Evolutionary conservation across 2,329 filamentous ascomycete species (phyloP).

Genomic region (Fusarium mangiferae): DNA sequence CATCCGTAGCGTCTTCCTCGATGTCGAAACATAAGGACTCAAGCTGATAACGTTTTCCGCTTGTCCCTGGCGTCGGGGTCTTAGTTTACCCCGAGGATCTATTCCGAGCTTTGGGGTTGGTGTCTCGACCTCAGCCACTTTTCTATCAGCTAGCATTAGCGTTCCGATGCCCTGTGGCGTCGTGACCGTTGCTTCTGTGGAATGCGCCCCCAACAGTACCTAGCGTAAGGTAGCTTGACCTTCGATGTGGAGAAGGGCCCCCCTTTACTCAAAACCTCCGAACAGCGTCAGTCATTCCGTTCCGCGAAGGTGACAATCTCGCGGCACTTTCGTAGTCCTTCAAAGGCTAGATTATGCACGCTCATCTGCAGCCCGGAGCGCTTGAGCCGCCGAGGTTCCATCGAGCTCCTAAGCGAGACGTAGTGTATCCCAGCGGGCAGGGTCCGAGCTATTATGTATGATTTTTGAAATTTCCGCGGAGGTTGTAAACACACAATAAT

Average conservation of each 20-base stretch:
- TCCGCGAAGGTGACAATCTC: not conserved
- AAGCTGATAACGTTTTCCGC: not conserved
- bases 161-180: not conserved
- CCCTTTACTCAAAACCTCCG: not conserved
- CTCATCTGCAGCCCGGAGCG: not conserved
- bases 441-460: conserved; percentile 28
- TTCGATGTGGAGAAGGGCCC: not conserved
- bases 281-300: not conserved
- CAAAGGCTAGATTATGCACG: not conserved
- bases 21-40: not conserved
- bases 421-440: not conserved
- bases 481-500: not conserved
- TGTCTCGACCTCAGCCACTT: not conserved
- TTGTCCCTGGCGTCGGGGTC: not conserved
- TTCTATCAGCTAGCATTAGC: not conserved
- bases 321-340: not conserved
- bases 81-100: not conserved
- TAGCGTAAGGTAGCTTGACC: too few species aligned
- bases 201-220: not conserved
- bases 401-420: not conserved
- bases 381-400: not conserved
- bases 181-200: not conserved
- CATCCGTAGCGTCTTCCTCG: too few species aligned
- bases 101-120: not conserved
- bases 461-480: conserved; percentile 22